Base-by-base conservation (phyloP, 768 basidiomycete genomes). In the Nidularia sp. region DNA sequence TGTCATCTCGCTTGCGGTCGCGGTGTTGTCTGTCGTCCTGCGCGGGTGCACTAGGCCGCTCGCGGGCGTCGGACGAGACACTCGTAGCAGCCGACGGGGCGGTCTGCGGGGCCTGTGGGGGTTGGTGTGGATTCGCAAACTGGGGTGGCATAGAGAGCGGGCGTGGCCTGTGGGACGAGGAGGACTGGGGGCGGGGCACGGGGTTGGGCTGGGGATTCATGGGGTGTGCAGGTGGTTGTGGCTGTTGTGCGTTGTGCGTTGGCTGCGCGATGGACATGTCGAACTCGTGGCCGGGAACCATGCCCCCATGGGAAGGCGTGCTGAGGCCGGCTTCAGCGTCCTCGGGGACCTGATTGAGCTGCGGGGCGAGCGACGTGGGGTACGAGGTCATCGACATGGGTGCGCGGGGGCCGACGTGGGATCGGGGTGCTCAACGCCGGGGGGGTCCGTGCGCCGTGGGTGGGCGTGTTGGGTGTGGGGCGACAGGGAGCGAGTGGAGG, bases 81-180 rank as follows among this genome's bases (percentile, higher is more conserved):
- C 56, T 65, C 34, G 69, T 63, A 49, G 67, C 63, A 31, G 51
- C 49, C 32, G 62, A 48, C 39, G 45, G 43, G 31, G 54, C 35
- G 34, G 45, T 47, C 34, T 55, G 45, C 35, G 54, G 41, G 34
- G 45, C 49, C 34, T 53, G 45, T 39, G 42, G 15, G 45, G 48
- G 25, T 18, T 35, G 47, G 63, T 55, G 57, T 34, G 60, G 60
- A 31, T 50, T 44, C 34, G 15, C 35, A 22, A 78, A 60, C 65
- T 85, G 85, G 8, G 88, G 86, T 42, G 88, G 88, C 82, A 90
- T 85, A 6, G 88, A 89, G 47, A 86, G 74, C 46, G 88, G 88
- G 42, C 86, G 73, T 52, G 83, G 81, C 58, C 76, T 75, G 57
- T 69, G 70, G 49, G 71, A 64, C 59, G 66, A 68, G 55, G 64